Evolutionary conservation across 805 yeast species (phyloP), one percentile per base, ranked within the genome.

Genomic region (Ogataea pilisensis): DNA sequence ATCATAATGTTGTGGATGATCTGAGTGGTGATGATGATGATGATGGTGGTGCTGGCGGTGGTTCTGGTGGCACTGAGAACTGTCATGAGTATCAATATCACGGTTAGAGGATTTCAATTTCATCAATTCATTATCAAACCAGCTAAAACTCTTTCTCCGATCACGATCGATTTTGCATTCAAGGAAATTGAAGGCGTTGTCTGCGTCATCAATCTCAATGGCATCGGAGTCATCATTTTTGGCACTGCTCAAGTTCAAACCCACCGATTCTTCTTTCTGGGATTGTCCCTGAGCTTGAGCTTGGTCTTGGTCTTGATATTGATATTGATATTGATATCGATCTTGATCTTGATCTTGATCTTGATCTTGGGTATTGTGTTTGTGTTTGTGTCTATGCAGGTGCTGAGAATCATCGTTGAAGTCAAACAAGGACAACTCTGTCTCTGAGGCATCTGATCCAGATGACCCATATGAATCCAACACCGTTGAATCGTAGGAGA

Each of bases 101-200:
- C n/a, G n/a, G n/a, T n/a, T n/a, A n/a, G n/a, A n/a, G 5, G 11
- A 8, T 27, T 14, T 27, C 14, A 27, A 27, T 27, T 8, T 22
- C 7, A 22, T 32, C 28, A 44, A 17, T 21, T 48, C 48, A 28
- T 44, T 31, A 20, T 52, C 52, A 29, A 52, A 48, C 51, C 53
- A 44, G 11, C 34, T 34, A 18, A 38, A 18, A 24, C 51, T 45
- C 22, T 37, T 39, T 21, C 40, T 41, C 20, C 57, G 38, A 16
- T 51, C 47, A 3, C 17, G 13, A 20, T 53, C 45, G 12, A 53
- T 44, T 31, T 45, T 35, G 16, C 21, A 31, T 13, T 53, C 53
- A 22, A 53, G 42, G 12, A 39, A 37, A 6, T 37, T 43, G 31
- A 53, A 53, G 13, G 49, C 47, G 41, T 45, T 46, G 22, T 49